phyloP scores from a whole-genome alignment of 495 filamentous ascomycete genomes.

The Opeltia flavorubescens region DNA sequence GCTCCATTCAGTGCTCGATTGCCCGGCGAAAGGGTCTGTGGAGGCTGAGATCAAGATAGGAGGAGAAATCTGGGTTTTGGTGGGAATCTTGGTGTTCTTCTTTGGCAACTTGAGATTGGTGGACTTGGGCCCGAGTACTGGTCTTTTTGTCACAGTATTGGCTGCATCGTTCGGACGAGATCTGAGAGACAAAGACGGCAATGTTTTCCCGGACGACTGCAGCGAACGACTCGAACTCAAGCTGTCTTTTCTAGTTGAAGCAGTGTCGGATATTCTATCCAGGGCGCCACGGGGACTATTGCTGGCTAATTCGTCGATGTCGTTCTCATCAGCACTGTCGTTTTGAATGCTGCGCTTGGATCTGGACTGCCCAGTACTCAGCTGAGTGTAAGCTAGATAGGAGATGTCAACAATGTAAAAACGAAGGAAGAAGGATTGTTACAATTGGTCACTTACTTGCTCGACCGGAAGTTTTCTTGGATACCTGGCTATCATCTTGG shows the following conservation, averaged over 20 bases:
- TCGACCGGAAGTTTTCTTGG: slow-evolving; percentile 5
- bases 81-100: not conserved
- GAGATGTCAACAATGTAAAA: not conserved
- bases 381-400: slow-evolving; percentile 8
- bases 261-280: slow-evolving; percentile 1
- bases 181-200: slow-evolving; percentile 4
- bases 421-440: slow-evolving; percentile 7
- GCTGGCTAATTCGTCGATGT: slow-evolving; percentile 21
- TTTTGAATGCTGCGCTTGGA: slow-evolving; percentile 9
- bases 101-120: slow-evolving; percentile 5
- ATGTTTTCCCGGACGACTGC: slow-evolving; percentile 3
- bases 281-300: slow-evolving; percentile 18
- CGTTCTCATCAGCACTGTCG: slow-evolving; percentile 11
- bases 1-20: not conserved
- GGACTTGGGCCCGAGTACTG: slow-evolving; percentile 6
- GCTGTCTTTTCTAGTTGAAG: not conserved
- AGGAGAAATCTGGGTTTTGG: slow-evolving; percentile 7
- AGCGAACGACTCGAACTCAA: slow-evolving; percentile 1
- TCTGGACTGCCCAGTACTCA: slow-evolving; percentile 4
- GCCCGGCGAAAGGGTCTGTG: not conserved
- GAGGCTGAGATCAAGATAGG: slow-evolving; percentile 3
- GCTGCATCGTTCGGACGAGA: slow-evolving; percentile 2
- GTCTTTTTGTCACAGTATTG: slow-evolving; percentile 1
- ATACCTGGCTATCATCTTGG: slow-evolving; percentile 12
- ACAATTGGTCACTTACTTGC: not conserved